A percentile compares a stretch with the other conserved stretches of the same genome.
Evolutionary conservation across 805 yeast genomes (phyloP).

Genomic region (Kazachstania kunashirensis): DNA sequence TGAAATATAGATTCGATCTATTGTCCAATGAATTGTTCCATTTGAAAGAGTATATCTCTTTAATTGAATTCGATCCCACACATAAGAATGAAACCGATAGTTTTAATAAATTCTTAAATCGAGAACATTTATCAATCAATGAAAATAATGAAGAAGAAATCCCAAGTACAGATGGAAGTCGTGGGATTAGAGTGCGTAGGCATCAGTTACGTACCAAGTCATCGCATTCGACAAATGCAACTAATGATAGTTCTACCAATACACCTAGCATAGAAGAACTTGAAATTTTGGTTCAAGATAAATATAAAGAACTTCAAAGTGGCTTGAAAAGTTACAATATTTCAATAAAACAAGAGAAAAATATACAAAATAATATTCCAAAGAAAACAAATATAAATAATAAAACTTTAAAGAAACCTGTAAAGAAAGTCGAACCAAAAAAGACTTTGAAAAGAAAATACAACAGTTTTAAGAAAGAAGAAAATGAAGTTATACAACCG

Average conservation of each 20-base stretch:
- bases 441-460: neutral
- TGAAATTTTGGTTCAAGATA: conserved; percentile 3
- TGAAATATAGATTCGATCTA: conserved; percentile 39
- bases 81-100: conserved; percentile 30
- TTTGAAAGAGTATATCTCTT: conserved; percentile 48
- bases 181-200: neutral
- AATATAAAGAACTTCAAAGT: neutral
- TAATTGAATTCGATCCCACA: conserved; percentile 53
- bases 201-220: conserved; percentile 2
- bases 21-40: conserved; percentile 56
- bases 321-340: neutral
- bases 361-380: neutral
- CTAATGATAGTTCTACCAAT: neutral
- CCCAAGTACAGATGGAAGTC: neutral
- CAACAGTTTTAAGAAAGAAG: neutral
- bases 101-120: conserved; percentile 27
- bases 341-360: neutral
- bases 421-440: neutral
- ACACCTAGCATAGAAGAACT: neutral
- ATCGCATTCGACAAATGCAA: neutral
- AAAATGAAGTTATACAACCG: neutral
- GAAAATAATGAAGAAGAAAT: conserved; percentile 9
- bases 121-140: conserved; percentile 12
- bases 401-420: too few species aligned
- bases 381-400: too few species aligned